Evolutionary conservation across 306 rosid species (phyloP), one percentile per base, ranked within the genome.

Genomic region (Prunus campanulata): DNA sequence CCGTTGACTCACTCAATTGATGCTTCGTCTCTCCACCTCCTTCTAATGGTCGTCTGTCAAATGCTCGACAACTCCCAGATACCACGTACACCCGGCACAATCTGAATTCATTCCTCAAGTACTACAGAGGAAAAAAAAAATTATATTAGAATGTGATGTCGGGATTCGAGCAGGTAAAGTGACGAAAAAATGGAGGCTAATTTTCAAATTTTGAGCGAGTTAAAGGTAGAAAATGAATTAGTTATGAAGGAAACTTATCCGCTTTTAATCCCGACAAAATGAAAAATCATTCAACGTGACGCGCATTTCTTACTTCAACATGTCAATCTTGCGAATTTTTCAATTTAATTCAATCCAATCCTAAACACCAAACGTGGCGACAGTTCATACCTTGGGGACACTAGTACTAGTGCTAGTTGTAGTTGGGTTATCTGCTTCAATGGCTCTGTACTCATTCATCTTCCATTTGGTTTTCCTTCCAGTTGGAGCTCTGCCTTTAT

Each of bases 401-500:
- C 27, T 18, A 47, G 70, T 12, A 4, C 25, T 22, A 2, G 57
- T 55, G 52, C 16, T 25, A 72, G 87, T 62, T 55, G 35, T 32
- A 70, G 88, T 44, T 42, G 80, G 77, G 66, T 13, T 52, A 46
- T 78, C 55, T 5, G 11, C 57, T 29, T 86, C 81, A 27, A 93
- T 94, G 74, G 93, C 97, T 88, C 84, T 90, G 55, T 93, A 93
- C 66, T 91, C 98, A 68, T 91, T 88, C 96, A 91, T 90, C 86
- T 94, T 94, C 98, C 97, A 91, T 44, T 88, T 88, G 67, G 97
- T 94, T 82, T 90, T 94, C 11, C 82, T 90, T 32, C 98, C 97
- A 0, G 80, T 85, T 1, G 97, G 98, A 56, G 98, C 94, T 83
- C 82, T 93, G 6, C 97, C 98, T 48, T 46, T 81, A 76, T 93